Conservation (phyloP, 1,284 basidiomycete species). For the Tilletia walkeri region DNA sequence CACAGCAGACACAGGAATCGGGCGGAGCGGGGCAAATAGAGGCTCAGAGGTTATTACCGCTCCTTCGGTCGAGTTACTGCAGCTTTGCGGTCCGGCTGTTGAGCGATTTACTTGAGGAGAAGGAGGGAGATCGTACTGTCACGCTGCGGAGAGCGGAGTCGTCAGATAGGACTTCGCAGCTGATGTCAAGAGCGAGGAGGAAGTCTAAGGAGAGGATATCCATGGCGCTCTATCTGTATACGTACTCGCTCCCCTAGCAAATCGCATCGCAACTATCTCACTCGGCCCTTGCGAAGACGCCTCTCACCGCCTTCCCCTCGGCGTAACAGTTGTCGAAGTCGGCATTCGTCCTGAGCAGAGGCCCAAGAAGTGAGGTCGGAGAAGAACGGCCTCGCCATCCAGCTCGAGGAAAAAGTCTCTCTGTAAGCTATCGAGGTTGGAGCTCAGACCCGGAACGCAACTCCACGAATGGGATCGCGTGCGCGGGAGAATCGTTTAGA, state of each 20-base stretch:
- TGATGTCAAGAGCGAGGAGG: background rate
- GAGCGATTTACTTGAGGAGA: background rate
- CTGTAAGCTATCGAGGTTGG: too few relatives aligned
- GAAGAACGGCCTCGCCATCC: too few relatives aligned
- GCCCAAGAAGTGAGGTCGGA: too few relatives aligned
- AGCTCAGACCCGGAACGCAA: too few relatives aligned
- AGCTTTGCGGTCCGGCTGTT: background rate
- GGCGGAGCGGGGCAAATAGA: background rate
- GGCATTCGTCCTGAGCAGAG: too few relatives aligned
- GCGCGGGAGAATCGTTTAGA: too few relatives aligned
- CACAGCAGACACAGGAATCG: too few relatives aligned
- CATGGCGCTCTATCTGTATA: slow-evolving; percentile 15
- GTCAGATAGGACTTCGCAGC: background rate
- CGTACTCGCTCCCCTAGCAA: background rate
- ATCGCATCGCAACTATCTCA: background rate
- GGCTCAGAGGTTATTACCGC: background rate
- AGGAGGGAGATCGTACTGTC: background rate
- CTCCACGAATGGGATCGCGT: too few relatives aligned
- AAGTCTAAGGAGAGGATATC: slow-evolving; percentile 10
- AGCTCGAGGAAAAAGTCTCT: too few relatives aligned
- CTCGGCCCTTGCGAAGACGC: too few relatives aligned
- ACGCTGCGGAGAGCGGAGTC: background rate
- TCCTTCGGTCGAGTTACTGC: slow-evolving; percentile 6
- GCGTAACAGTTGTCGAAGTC: too few relatives aligned
- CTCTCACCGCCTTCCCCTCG: too few relatives aligned